Conservation (phyloP, 306 rosid species). For the Lathyrus sativus region DNA sequence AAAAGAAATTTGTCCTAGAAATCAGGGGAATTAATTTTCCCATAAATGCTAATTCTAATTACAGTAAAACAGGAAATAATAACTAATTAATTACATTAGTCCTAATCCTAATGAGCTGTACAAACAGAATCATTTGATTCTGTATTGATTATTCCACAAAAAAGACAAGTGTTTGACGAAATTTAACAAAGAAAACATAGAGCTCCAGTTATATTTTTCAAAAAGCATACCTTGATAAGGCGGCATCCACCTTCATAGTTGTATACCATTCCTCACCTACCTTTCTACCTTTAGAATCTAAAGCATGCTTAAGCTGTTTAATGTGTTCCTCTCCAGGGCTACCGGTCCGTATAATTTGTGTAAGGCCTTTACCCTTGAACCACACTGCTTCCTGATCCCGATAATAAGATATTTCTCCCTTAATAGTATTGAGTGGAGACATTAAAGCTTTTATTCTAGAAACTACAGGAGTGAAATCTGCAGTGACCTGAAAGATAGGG, state of each 20-base stretch:
- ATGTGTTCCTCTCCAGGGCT: slow-evolving; percentile 86
- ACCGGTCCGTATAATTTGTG: slow-evolving; percentile 76
- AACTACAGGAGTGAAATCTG: slow-evolving; percentile 80
- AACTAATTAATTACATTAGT: too few relatives aligned
- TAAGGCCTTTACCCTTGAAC: slow-evolving; percentile 90
- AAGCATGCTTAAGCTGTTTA: slow-evolving; percentile 79
- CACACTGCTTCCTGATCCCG: slow-evolving; percentile 93
- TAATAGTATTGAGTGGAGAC: slow-evolving; percentile 83
- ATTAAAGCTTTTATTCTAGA: slow-evolving; percentile 75
- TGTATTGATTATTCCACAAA: too few relatives aligned
- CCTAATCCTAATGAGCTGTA: too few relatives aligned
- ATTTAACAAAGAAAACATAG: slow-evolving; percentile 1
- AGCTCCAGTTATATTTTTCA: background rate
- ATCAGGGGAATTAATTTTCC: too few relatives aligned
- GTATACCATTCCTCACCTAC: slow-evolving; percentile 98
- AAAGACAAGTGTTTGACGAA: slow-evolving; percentile 6
- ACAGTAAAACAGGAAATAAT: too few relatives aligned
- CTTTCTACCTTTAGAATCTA: slow-evolving; percentile 91
- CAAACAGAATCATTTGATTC: too few relatives aligned
- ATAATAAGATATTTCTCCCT: slow-evolving; percentile 87
- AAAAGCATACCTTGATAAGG: slow-evolving; percentile 66
- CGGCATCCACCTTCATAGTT: slow-evolving; percentile 79
- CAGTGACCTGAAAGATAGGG: slow-evolving; percentile 61
- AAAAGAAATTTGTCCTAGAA: too few relatives aligned
- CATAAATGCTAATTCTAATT: too few relatives aligned